Percentiles rank a stretch among this genome's conserved stretches.
These are phyloP conservation scores for Malus sieversii DNA, from an alignment of 306 rosid genomes.

Conservation along the genomic window DNA sequence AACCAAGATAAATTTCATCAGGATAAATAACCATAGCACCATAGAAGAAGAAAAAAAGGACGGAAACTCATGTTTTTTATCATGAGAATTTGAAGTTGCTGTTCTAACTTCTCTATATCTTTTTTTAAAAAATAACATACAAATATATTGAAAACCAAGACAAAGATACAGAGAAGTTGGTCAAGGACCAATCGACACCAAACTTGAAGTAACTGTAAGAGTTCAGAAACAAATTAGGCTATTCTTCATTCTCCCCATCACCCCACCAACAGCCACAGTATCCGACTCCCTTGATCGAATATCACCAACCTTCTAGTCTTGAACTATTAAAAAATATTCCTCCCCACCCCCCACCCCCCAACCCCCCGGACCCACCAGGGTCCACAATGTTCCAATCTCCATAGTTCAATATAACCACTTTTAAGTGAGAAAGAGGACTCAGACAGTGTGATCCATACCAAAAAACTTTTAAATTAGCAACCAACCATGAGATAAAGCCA, in stretches of 20 bases:
- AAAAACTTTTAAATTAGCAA: background rate
- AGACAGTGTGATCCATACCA: background rate
- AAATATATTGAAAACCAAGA: too few relatives aligned
- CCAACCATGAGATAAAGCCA: background rate
- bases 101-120: too few relatives aligned
- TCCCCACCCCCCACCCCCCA: background rate
- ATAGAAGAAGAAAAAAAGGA: background rate
- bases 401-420: background rate
- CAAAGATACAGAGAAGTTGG: too few relatives aligned
- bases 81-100: background rate
- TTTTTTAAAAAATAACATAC: too few relatives aligned
- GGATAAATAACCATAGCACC: conserved; percentile 9
- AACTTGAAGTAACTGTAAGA: background rate
- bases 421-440: background rate
- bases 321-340: background rate
- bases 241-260: background rate
- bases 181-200: background rate
- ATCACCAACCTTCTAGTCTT: background rate
- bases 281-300: background rate
- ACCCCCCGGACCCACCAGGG: too few relatives aligned
- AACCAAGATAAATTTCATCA: conserved; percentile 25
- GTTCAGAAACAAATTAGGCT: background rate
- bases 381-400: background rate
- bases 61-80: background rate
- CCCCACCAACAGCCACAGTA: background rate